Conservation (phyloP, 352 stramenopile species). For the Achlya hypogyna region DNA sequence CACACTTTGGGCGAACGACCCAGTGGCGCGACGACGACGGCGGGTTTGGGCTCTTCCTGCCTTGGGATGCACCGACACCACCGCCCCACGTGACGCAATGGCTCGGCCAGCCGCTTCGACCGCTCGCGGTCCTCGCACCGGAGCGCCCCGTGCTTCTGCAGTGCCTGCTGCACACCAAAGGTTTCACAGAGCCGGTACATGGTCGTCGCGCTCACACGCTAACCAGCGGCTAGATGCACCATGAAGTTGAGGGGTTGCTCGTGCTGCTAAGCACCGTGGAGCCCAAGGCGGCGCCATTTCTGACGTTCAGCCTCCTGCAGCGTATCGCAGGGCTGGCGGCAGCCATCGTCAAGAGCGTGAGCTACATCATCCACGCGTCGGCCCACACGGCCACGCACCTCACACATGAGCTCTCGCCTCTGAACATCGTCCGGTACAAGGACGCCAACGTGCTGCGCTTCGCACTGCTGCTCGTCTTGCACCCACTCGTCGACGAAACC, state of each 20-base stretch:
- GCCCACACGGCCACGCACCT: neutral
- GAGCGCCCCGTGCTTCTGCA: neutral
- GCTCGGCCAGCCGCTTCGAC: slow-evolving; percentile 1
- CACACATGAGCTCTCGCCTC: neutral
- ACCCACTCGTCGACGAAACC: neutral
- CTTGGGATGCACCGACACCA: neutral
- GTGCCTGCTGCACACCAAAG: neutral
- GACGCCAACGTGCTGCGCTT: slow-evolving; percentile 15
- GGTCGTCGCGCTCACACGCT: neutral
- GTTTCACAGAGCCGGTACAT: slow-evolving; percentile 6
- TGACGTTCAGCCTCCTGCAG: neutral
- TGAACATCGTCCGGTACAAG: slow-evolving; percentile 4
- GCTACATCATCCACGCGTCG: neutral
- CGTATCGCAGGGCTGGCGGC: neutral
- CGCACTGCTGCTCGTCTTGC: slow-evolving; percentile 9
- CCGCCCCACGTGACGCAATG: neutral
- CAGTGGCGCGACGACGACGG: neutral
- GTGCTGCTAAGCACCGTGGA: neutral
- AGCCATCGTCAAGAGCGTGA: neutral
- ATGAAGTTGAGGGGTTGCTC: neutral
- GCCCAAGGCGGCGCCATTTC: neutral
- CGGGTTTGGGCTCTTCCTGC: neutral
- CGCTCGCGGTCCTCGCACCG: neutral
- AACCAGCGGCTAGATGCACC: neutral
- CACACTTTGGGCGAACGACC: neutral